Evolutionary conservation across 305 asterid species (phyloP).

Genomic region (Fraxinus baroniana): DNA sequence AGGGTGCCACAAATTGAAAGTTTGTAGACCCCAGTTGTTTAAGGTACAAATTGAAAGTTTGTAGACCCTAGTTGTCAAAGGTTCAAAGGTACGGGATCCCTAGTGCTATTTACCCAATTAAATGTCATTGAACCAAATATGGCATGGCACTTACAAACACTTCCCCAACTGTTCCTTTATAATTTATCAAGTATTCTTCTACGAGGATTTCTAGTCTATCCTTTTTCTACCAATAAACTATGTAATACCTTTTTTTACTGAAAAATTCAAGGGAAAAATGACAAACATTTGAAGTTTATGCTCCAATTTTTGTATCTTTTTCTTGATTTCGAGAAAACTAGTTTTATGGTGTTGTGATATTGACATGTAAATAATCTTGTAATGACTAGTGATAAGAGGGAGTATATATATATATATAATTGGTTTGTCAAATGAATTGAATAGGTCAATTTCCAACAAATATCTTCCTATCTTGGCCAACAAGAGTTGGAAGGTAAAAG

Average conservation of each 20-base stretch:
- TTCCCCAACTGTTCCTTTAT: background rate
- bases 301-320: background rate
- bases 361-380: background rate
- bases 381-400: background rate
- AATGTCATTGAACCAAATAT: background rate
- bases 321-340: background rate
- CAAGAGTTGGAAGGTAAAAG: conserved; percentile 99
- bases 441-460: conserved; percentile 97
- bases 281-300: background rate
- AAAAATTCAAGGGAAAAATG: background rate
- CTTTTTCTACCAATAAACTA: background rate
- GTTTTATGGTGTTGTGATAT: background rate
- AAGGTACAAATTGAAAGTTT: background rate
- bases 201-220: background rate
- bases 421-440: conserved; percentile 14
- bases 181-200: background rate
- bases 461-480: conserved; percentile 93
- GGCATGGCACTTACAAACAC: background rate
- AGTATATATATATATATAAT: background rate
- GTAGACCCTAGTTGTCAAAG: background rate
- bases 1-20: background rate
- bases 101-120: background rate
- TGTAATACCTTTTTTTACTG: background rate
- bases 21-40: background rate
- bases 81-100: background rate